These are phyloP conservation scores for Arthrobotrys musiformis DNA, from an alignment of 2,329 filamentous ascomycete species.

Conservation along the genomic window DNA sequence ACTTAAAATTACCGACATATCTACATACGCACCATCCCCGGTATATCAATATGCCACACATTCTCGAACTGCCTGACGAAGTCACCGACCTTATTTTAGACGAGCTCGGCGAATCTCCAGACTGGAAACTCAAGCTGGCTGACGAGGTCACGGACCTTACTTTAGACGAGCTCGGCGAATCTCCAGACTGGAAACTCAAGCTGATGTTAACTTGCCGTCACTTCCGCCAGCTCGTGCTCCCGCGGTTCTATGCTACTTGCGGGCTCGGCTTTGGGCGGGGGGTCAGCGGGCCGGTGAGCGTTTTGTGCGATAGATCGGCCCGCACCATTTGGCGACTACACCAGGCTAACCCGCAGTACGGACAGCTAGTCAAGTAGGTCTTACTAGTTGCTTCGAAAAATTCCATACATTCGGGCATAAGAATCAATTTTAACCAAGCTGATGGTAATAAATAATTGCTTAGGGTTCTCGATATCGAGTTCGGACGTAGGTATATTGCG, in stretches of 20 bases:
- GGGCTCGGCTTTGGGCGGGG: not conserved
- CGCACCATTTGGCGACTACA: not conserved
- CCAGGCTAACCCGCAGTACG: not conserved
- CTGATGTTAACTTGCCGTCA: conserved; percentile 1
- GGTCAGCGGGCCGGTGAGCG: no score
- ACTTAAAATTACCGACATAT: no score
- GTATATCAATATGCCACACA: not conserved
- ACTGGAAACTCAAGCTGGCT: not conserved
- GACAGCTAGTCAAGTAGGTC: not conserved
- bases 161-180: not conserved
- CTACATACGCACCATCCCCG: no score
- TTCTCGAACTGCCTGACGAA: not conserved
- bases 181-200: not conserved
- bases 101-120: not conserved
- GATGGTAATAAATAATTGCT: not conserved
- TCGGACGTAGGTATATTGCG: not conserved
- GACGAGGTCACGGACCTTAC: not conserved
- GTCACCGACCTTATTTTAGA: not conserved
- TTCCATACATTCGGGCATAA: no score
- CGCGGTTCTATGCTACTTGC: not conserved
- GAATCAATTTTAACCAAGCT: no score
- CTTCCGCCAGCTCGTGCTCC: not conserved
- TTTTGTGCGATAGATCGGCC: not conserved
- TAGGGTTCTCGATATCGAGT: not conserved
- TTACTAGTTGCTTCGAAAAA: no score